phyloP scores from a whole-genome alignment of 1,139 yeast genomes.

The Casaregolazyma suthepensis region DNA sequence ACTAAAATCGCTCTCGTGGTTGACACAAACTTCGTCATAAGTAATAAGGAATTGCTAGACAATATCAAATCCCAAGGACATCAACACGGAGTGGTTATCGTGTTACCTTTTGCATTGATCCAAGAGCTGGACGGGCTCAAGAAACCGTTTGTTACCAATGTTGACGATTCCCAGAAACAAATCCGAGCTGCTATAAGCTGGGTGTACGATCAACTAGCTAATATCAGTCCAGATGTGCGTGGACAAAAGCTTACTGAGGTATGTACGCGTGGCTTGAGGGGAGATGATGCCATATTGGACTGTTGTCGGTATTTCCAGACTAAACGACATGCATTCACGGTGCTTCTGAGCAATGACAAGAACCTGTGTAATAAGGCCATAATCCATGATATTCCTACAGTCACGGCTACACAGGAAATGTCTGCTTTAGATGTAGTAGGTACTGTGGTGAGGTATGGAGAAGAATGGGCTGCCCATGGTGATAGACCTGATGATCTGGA shows the following conservation, averaged over 20 bases:
- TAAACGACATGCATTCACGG: constrained; percentile 39
- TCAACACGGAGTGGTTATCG: constrained; percentile 43
- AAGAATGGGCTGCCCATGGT: neutral
- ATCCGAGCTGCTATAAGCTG: constrained; percentile 78
- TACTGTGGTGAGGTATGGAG: constrained; percentile 1
- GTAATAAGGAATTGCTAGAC: constrained; percentile 55
- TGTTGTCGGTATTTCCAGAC: constrained; percentile 65
- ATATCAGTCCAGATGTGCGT: constrained; percentile 42
- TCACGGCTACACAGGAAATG: constrained; percentile 56
- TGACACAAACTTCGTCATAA: constrained; percentile 72
- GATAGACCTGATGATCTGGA: neutral
- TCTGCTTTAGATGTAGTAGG: constrained; percentile 35
- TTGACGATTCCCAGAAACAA: constrained; percentile 23
- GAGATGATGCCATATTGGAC: constrained; percentile 83
- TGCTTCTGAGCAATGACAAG: constrained; percentile 74
- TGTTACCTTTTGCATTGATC: constrained; percentile 66
- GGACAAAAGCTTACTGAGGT: constrained; percentile 63
- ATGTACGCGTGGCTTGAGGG: constrained; percentile 38
- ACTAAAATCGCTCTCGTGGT: constrained; percentile 40
- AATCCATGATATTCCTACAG: constrained; percentile 59
- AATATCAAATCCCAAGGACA: constrained; percentile 40
- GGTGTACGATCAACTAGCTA: constrained; percentile 61
- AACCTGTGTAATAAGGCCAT: constrained; percentile 77
- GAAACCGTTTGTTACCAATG: constrained; percentile 26
- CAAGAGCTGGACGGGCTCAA: constrained; percentile 79